Conservation (phyloP, 1,284 basidiomycete genomes). For the Cutaneotrichosporon curvatum region DNA sequence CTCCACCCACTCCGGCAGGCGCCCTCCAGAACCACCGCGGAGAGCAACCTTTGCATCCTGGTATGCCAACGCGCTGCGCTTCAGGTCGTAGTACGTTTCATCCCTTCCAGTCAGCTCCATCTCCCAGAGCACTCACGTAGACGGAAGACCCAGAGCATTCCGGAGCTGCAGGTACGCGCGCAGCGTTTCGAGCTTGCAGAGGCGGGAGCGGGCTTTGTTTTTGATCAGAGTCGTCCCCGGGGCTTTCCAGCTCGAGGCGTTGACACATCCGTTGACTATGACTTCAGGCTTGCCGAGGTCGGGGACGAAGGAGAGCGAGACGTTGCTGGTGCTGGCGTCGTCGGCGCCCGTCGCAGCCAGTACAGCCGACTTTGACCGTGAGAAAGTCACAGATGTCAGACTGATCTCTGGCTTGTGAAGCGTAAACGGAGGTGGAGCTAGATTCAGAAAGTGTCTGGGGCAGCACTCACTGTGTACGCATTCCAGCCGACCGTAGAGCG, state of each 20-base stretch:
- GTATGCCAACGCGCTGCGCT: constrained; percentile 47
- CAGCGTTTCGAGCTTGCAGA: constrained; percentile 47
- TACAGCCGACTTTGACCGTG: constrained; percentile 1
- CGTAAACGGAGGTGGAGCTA: constrained; percentile 16
- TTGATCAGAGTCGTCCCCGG: constrained; percentile 24
- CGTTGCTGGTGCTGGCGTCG: constrained; percentile 15
- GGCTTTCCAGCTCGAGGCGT: constrained; percentile 27
- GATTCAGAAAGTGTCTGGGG: constrained; percentile 22
- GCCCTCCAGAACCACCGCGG: constrained; percentile 31
- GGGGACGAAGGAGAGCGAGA: constrained; percentile 16
- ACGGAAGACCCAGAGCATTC: constrained; percentile 9
- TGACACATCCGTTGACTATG: constrained; percentile 14
- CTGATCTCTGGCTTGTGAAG: constrained; percentile 49
- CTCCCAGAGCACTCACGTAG: background rate
- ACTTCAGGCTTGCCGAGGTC: constrained; percentile 57
- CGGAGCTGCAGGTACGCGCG: constrained; percentile 41
- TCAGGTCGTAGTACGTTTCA: constrained; percentile 45
- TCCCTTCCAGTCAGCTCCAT: background rate
- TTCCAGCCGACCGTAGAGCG: constrained; percentile 45
- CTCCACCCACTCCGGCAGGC: constrained; percentile 1
- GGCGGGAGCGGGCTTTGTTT: constrained; percentile 22
- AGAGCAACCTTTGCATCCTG: constrained; percentile 51
- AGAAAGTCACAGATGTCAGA: constrained; percentile 48
- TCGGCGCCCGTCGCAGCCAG: constrained; percentile 10
- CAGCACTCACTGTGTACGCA: constrained; percentile 15